These are phyloP conservation scores for Zasmidium angulare DNA, from an alignment of 2,329 filamentous ascomycete species.

Conservation along the genomic window DNA sequence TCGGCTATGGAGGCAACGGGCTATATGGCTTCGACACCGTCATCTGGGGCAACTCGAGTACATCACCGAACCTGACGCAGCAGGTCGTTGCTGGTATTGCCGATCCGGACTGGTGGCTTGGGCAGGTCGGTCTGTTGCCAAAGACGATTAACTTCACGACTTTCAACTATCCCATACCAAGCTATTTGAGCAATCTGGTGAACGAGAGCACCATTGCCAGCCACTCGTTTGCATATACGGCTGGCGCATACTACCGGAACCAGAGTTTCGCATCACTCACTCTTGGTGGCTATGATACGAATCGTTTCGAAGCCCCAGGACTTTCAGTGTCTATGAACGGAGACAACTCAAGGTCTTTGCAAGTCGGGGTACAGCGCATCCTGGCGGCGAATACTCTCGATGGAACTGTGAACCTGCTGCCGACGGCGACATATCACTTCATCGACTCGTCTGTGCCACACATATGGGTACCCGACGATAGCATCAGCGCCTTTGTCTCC, in stretches of 20 bases:
- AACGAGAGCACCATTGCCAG: constrained; percentile 35
- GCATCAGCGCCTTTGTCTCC: constrained; percentile 34
- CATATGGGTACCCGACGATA: constrained; percentile 41
- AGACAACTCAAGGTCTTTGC: constrained; percentile 24
- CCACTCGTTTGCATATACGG: constrained; percentile 42
- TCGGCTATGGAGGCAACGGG: constrained; percentile 35
- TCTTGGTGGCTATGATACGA: constrained; percentile 41
- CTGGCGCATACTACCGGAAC: constrained; percentile 36
- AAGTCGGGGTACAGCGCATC: constrained; percentile 29
- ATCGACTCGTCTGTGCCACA: constrained; percentile 41
- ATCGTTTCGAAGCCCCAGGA: constrained; percentile 32
- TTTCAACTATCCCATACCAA: constrained; percentile 34
- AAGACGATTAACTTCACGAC: constrained; percentile 41
- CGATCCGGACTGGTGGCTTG: constrained; percentile 39
- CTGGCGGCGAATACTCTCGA: constrained; percentile 17
- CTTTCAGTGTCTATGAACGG: constrained; percentile 27
- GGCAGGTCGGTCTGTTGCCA: constrained; percentile 39
- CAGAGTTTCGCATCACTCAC: constrained; percentile 28
- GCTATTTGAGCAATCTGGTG: constrained; percentile 34
- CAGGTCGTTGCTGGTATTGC: constrained; percentile 40
- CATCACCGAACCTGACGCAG: constrained; percentile 25
- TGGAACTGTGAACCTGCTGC: constrained; percentile 33
- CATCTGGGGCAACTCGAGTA: constrained; percentile 21
- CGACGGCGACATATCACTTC: constrained; percentile 20
- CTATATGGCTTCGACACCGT: constrained; percentile 39